Percentiles rank a stretch among this genome's conserved stretches.
These are phyloP conservation scores for Suhomyces sp. DNA, from an alignment of 805 yeast genomes.

Conservation along the genomic window DNA sequence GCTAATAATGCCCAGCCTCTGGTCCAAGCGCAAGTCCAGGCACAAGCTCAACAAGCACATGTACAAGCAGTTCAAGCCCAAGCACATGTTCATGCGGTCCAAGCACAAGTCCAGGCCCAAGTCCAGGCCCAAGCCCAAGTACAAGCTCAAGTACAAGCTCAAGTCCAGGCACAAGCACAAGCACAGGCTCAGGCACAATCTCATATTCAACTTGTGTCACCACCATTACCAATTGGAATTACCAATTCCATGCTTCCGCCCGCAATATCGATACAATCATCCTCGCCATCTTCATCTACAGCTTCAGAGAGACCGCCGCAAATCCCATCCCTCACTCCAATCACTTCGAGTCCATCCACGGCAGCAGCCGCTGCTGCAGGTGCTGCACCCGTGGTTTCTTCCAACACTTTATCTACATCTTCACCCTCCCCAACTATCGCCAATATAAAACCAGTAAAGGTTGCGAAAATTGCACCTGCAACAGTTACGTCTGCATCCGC, in stretches of 20 bases:
- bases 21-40: constrained; percentile 4
- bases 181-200: constrained; percentile 5
- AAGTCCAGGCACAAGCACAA: constrained; percentile 4
- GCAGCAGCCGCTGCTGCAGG: constrained; percentile 13
- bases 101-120: constrained; percentile 4
- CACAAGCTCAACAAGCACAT: constrained; percentile 4
- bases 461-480: background rate
- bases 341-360: constrained; percentile 11
- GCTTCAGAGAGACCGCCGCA: background rate
- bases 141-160: constrained; percentile 1
- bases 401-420: background rate
- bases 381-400: constrained; percentile 7
- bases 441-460: background rate
- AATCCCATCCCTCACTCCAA: constrained; percentile 12
- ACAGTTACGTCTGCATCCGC: background rate
- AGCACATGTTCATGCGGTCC: constrained; percentile 7
- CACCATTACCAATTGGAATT: background rate
- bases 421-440: constrained; percentile 1
- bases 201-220: constrained; percentile 4
- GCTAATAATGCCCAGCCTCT: too few species aligned
- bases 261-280: constrained; percentile 5
- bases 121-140: constrained; percentile 1
- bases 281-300: constrained; percentile 2
- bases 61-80: constrained; percentile 6
- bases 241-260: constrained; percentile 9